Evolutionary conservation across 441 rosid species (phyloP).

Genomic region (Syzygium malaccense): DNA sequence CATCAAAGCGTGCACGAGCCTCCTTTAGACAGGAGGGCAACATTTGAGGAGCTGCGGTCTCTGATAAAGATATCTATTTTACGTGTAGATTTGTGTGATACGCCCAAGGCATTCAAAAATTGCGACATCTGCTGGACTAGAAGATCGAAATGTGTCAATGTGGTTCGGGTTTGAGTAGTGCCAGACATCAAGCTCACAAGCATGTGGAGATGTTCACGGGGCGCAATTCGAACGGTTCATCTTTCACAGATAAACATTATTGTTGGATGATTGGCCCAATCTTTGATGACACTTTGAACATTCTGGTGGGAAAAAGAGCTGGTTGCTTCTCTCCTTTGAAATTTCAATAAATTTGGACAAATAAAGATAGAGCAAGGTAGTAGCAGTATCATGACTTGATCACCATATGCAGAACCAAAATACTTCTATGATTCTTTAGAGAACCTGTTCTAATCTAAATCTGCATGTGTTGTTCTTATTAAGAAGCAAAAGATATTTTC

Average conservation of each 20-base stretch:
- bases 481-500: not conserved
- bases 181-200: not conserved
- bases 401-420: not conserved
- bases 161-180: not conserved
- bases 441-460: not conserved
- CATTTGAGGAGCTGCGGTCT: conserved; percentile 17
- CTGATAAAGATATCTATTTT: conserved; percentile 2
- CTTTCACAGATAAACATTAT: not conserved
- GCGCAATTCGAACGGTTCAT: not conserved
- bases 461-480: not conserved
- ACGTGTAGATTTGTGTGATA: conserved; percentile 6
- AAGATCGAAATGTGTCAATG: conserved; percentile 13
- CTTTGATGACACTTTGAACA: not conserved
- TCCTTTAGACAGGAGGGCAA: conserved; percentile 14
- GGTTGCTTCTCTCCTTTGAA: not conserved
- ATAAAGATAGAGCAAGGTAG: not conserved
- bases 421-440: not conserved
- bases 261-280: not conserved
- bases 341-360: not conserved
- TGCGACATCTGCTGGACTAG: conserved; percentile 13
- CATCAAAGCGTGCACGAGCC: conserved; percentile 19
- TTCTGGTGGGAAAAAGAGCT: not conserved
- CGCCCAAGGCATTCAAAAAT: conserved; percentile 7
- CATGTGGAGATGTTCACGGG: not conserved
- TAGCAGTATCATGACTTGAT: not conserved